Percentiles rank a stretch among this genome's conserved stretches.
These are phyloP conservation scores for Alternaria ventricosa DNA, from an alignment of 2,329 filamentous ascomycete genomes.

Conservation along the genomic window DNA sequence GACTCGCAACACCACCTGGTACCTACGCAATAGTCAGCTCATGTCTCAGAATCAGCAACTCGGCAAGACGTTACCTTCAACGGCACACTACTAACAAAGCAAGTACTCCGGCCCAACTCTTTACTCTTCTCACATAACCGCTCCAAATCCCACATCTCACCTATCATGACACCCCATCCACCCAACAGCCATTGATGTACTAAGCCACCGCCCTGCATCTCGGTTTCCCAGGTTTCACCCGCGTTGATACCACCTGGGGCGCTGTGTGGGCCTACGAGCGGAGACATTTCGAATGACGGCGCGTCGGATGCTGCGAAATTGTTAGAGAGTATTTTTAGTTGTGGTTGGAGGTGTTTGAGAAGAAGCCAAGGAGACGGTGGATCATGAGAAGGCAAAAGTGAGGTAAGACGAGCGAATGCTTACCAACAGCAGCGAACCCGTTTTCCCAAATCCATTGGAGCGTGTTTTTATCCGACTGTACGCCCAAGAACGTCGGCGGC, in stretches of 20 bases:
- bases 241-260: slow-evolving; percentile 42
- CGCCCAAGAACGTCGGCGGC: slow-evolving; percentile 48
- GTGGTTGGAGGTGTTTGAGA: background rate
- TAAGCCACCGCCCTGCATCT: slow-evolving; percentile 45
- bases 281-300: slow-evolving; percentile 54
- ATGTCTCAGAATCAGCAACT: background rate
- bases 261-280: slow-evolving; percentile 45
- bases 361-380: background rate
- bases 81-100: slow-evolving; percentile 67
- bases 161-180: slow-evolving; percentile 48
- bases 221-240: slow-evolving; percentile 42
- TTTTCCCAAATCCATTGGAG: slow-evolving; percentile 57
- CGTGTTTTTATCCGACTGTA: slow-evolving; percentile 47
- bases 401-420: background rate
- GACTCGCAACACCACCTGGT: slow-evolving; percentile 54
- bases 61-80: slow-evolving; percentile 53
- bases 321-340: background rate
- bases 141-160: slow-evolving; percentile 56
- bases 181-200: slow-evolving; percentile 44
- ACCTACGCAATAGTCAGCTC: slow-evolving; percentile 41
- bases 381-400: background rate
- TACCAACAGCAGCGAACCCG: slow-evolving; percentile 53
- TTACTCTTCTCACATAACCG: slow-evolving; percentile 61
- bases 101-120: slow-evolving; percentile 60
- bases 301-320: slow-evolving; percentile 44